Base-by-base conservation (phyloP, 306 rosid genomes). In the Comarum palustre region DNA sequence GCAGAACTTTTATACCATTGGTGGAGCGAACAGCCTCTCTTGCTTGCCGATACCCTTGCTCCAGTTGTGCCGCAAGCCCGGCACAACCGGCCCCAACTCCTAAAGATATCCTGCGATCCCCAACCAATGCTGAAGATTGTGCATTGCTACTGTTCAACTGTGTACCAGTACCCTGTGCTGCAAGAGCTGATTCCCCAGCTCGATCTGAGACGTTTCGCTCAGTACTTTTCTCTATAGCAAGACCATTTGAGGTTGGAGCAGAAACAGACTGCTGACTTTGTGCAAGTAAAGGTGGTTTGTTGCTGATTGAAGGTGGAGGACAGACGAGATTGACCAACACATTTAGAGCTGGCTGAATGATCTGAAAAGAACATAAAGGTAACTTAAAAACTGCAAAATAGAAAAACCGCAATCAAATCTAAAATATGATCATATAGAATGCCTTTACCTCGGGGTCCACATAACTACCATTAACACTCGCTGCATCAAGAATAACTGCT, bases 221-320 rank as follows among this genome's bases (percentile, higher is more conserved):
- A 17, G 81, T 76, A 75, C 83, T 85, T 82, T 94, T 88, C 89
- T 94, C 98, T 2, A 50, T 66, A 48, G 74, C 71, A 78, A 89
- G 87, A 66, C 84, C 87, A 54, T 63, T 84, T 46, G 91, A 65
- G 68, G 83, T 70, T 77, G 85, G 93, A 43, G 92, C 73, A 73
- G 98, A 80, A 25, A 77, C 72, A 70, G 82, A 83, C 79, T 86
- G 97, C 79, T 80, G 92, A 73, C 96, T 88, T 82, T 89, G 98
- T 57, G 86, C 54, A 73, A 65, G 75, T 68, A 84, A 59, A 66
- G 94, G 76, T 2, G 97, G 95, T 78, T 90, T 95, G 78, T 87
- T 90, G 81, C 99, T 91, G 85, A 95, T 90, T 71, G 99, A 92
- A 74, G 99, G 99, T 38, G 99, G 97, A 60, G 99, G 97, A 52